Percentiles rank a stretch among this genome's conserved stretches.
phyloP scores from a whole-genome alignment of 768 basidiomycete genomes.

The Dioszegia crocea region DNA sequence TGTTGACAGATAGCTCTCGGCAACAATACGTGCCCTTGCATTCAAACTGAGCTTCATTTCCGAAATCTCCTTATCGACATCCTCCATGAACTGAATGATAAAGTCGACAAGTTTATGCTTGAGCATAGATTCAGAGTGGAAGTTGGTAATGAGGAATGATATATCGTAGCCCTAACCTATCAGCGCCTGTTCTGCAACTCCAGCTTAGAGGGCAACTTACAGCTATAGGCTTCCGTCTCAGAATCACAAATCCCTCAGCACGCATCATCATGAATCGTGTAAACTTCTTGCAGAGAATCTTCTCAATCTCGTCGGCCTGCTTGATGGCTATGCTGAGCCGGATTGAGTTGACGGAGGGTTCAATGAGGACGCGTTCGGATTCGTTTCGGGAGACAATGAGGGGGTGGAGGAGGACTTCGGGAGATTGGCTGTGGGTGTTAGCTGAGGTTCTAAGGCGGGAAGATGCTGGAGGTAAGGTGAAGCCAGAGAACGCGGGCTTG shows the following conservation, averaged over 20 bases:
- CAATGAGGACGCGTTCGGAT: conserved; percentile 93
- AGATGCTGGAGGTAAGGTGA: neutral
- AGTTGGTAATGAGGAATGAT: conserved; percentile 95
- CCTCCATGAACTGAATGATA: conserved; percentile 99
- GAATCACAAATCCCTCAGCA: conserved; percentile 93
- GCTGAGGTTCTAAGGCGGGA: neutral
- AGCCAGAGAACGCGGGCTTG: too few relatives aligned
- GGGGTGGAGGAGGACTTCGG: conserved; percentile 90
- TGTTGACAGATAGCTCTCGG: conserved; percentile 90
- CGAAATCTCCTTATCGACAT: conserved; percentile 98
- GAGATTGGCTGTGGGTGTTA: conserved; percentile 64
- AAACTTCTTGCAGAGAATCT: conserved; percentile 95
- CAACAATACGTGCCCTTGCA: conserved; percentile 91
- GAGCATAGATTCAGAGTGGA: conserved; percentile 94
- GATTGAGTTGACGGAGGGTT: conserved; percentile 95
- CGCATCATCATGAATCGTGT: conserved; percentile 99
- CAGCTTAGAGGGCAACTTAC: conserved; percentile 53
- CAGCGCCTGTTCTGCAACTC: neutral
- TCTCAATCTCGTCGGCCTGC: conserved; percentile 97
- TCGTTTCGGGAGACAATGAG: conserved; percentile 93
- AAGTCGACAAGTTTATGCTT: conserved; percentile 99
- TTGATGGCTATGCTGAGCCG: conserved; percentile 97
- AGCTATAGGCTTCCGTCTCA: conserved; percentile 86
- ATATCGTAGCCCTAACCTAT: conserved; percentile 85
- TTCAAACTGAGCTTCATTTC: conserved; percentile 98